Base-by-base conservation (phyloP, 2,329 filamentous ascomycete genomes). In the Sclerotinia trifoliorum region DNA sequence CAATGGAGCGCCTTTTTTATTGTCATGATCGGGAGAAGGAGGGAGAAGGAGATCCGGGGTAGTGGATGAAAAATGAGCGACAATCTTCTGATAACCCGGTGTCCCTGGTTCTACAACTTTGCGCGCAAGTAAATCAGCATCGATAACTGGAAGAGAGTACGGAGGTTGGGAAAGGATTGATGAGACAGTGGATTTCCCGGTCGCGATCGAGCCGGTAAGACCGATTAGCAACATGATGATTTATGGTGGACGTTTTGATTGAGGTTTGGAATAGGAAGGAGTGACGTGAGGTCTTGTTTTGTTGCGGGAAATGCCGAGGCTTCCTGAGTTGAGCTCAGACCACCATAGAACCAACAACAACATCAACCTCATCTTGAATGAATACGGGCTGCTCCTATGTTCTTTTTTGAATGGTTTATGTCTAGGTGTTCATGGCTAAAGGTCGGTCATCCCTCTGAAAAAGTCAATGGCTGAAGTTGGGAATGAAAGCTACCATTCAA, bases 171-270 rank as follows among this genome's bases (percentile, higher is more conserved):
- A 88, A 75, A 99, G 91, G 74, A 97, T 85, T 51, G 85, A 84
- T 39, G 95, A 97, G 67, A 97, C 93, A 73, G 94, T 99, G 57
- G 94, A 97, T 86, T 99, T 99, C 79, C 95, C 95, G 7, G 95
- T 99, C 70, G 95, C 95, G 78, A 99, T 98, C 70, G 94, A 97
- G 78, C 95, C 95, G 11, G 95, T 99, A 35, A 99, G 88, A 68
- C 95, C 95, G 75, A 99, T 93, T 76, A 99, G 88, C 61, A 98
- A 87, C 95, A 98, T 98, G 66, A 5, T 29, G 26, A 17, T 64
- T 39, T 39, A 13, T 11, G 29, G 8, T 62, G 26, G 42, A 5
- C 46, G 56, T 26, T 66, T 19, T 60, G 64, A 10, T 21, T 35
- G 54, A 35, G 29, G 63, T 32, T 42, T 65, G 39, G 17, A 55